Evolutionary conservation across 2,329 filamentous ascomycete species (phyloP), one percentile per base, ranked within the genome.

Genomic region (Stagonosporopsis rhizophila): DNA sequence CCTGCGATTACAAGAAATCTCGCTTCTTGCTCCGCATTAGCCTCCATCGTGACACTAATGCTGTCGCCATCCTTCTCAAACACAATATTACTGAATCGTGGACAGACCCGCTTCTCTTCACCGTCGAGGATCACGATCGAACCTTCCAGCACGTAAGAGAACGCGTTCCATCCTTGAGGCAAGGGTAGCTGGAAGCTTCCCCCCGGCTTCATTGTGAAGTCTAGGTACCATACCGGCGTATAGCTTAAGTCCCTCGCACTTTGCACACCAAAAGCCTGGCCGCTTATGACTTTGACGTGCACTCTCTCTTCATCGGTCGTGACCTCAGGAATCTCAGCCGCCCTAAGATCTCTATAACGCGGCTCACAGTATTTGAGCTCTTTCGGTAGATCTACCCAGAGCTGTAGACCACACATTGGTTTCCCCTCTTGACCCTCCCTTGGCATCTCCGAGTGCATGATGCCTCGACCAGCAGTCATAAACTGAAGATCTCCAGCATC

Each of bases 371-470:
- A 81, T 82, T 97, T 97, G 48, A 96, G 82, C 25, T 87, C 76
- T 68, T 85, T 78, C 2, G 93, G 93, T 6, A 97, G 80, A 74
- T 97, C 93, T 44, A 97, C 93, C 94, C 94, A 97, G 22, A 97
- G 82, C 80, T 97, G 93, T 77, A 97, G 84, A 27, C 93, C 93
- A 56, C n/a, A 94, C 83, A 74, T 92, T 96, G 88, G 80, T 54
- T 80, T 85, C 38, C 90, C 90, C 72, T 94, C 89, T 0, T 82
- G 72, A 72, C 91, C 90, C 70, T 89, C 85, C 48, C 85, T 83
- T 9, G 93, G 94, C 91, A 97, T 96, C 78, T 97, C 94, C 34
- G 92, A 91, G 76, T 97, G 94, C 77, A 96, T 89, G 69, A 97
- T 94, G 35, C 93, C 93, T n/a, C 83, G 81, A 5, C 93, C 93